A percentile compares a stretch with the other conserved stretches of the same genome.
phyloP scores from a whole-genome alignment of 2,329 filamentous ascomycete species.

The Microdochium paspali region DNA sequence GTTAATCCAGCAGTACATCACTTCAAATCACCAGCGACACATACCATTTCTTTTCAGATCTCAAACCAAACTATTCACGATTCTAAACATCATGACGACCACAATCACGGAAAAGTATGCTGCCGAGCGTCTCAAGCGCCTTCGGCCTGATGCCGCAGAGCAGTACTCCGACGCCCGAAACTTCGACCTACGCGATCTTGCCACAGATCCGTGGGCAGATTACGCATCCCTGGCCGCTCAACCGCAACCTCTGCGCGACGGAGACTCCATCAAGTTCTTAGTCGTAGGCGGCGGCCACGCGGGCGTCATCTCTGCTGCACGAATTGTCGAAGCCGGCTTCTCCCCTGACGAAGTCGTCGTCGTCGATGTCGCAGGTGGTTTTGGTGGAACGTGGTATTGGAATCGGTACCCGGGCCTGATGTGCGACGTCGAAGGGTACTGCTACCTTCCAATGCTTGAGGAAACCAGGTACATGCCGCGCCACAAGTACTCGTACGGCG shows the following conservation, averaged over 20 bases:
- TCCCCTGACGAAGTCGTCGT: constrained; percentile 24
- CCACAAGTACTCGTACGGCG: constrained; percentile 28
- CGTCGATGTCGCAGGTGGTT: constrained; percentile 34
- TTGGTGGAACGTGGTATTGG: constrained; percentile 39
- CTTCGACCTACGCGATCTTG: neutral
- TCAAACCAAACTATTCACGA: no score
- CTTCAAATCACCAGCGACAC: no score
- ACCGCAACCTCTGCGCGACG: neutral
- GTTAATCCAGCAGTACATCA: no score
- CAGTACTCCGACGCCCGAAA: neutral
- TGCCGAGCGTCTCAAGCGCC: neutral
- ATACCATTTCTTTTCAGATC: no score
- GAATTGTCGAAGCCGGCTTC: constrained; percentile 26
- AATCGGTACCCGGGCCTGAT: constrained; percentile 35
- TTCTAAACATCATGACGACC: neutral
- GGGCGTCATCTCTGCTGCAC: constrained; percentile 29
- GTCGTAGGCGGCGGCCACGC: constrained; percentile 34
- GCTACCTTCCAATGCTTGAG: constrained; percentile 35
- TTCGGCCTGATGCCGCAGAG: neutral
- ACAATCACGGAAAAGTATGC: neutral
- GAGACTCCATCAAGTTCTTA: constrained; percentile 7
- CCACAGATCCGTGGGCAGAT: neutral
- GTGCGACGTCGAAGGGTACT: constrained; percentile 37
- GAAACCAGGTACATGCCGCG: constrained; percentile 37
- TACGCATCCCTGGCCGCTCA: neutral